A percentile compares a stretch with the other conserved stretches of the same genome.
phyloP scores from a whole-genome alignment of 1,284 basidiomycete species.

The Coriolopsis trogii region DNA sequence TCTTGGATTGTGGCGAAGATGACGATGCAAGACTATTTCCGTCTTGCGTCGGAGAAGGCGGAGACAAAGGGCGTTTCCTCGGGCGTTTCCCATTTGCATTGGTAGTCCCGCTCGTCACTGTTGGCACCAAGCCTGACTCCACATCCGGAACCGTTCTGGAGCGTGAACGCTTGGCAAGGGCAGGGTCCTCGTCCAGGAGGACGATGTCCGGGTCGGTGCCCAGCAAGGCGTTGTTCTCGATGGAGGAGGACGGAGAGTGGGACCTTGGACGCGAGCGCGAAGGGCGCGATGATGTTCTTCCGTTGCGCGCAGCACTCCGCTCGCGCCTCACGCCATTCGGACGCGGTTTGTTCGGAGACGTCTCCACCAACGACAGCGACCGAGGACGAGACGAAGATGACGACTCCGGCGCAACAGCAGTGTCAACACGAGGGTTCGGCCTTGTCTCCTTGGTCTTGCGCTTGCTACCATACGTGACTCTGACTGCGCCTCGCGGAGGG shows the following conservation, averaged over 20 bases:
- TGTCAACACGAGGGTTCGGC: neutral
- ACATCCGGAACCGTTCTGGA: neutral
- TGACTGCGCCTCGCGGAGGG: conserved; percentile 16
- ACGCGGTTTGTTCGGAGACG: conserved; percentile 7
- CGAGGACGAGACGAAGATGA: neutral
- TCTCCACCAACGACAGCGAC: conserved; percentile 6
- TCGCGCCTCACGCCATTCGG: neutral
- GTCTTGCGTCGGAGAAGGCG: conserved; percentile 6
- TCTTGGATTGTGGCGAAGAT: conserved; percentile 7
- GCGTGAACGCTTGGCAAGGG: neutral
- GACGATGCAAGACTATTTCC: conserved; percentile 8
- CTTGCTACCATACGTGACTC: conserved; percentile 26
- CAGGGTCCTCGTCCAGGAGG: neutral
- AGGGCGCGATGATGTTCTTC: no score
- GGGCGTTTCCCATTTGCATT: neutral
- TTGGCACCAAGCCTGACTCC: no score
- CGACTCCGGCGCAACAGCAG: no score
- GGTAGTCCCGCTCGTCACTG: no score
- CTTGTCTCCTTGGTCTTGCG: conserved; percentile 19
- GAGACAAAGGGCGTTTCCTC: conserved; percentile 19
- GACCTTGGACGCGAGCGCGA: conserved; percentile 1
- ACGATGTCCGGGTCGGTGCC: conserved; percentile 4
- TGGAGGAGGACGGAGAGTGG: neutral
- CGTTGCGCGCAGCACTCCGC: conserved; percentile 1
- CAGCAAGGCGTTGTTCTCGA: conserved; percentile 1